phyloP scores from a whole-genome alignment of 345 rosid species.

The Lumnitzera littorea region DNA sequence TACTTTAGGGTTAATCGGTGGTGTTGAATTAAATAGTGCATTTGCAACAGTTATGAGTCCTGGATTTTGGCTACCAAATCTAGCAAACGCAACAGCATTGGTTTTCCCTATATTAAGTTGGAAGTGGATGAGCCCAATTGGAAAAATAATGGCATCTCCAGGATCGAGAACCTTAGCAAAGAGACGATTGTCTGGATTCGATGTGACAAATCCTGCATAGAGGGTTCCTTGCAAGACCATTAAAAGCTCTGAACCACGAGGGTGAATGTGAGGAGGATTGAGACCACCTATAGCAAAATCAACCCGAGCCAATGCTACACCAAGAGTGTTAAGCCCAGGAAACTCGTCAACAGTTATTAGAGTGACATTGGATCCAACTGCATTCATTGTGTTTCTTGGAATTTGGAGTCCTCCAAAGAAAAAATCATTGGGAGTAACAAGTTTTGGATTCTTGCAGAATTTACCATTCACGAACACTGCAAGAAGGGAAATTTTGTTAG shows the following conservation, averaged over 20 bases:
- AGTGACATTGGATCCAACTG: conserved; percentile 14
- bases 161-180: conserved; percentile 14
- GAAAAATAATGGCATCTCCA: conserved; percentile 19
- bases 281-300: conserved; percentile 10
- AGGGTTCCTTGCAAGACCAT: conserved; percentile 10
- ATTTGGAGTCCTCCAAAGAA: not conserved
- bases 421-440: conserved; percentile 9
- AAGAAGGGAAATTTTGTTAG: not conserved
- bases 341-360: not conserved
- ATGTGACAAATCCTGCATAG: conserved; percentile 14
- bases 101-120: conserved; percentile 20
- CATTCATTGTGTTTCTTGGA: conserved; percentile 11
- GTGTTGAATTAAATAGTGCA: conserved; percentile 7
- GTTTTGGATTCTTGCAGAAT: conserved; percentile 15
- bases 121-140: conserved; percentile 17
- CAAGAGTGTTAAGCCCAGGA: conserved; percentile 16
- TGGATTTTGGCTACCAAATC: conserved; percentile 18
- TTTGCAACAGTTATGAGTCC: conserved; percentile 13
- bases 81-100: conserved; percentile 9
- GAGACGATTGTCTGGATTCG: conserved; percentile 16
- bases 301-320: conserved; percentile 10
- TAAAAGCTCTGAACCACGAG: conserved; percentile 13
- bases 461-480: conserved; percentile 22
- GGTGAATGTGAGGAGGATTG: conserved; percentile 19
- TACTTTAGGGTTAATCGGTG: conserved; percentile 9